Evolutionary conservation across 208 protist species (phyloP), one percentile per base, ranked within the genome.

Genomic region (Wallacemonas sp.): DNA sequence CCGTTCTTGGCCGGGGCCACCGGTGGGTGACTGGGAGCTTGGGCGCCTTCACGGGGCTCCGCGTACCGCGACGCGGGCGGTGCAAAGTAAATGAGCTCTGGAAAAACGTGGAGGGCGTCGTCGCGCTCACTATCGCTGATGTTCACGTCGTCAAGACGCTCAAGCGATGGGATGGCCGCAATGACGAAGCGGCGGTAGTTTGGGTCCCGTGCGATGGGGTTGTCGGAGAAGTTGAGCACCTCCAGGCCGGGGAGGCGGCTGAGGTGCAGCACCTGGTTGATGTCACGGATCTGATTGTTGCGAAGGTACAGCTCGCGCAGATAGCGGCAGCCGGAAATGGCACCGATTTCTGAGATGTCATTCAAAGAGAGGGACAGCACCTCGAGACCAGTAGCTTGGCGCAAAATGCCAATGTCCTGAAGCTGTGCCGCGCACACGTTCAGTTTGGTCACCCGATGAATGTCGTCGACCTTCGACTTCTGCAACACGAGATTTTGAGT

Each of bases 131-230:
- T 65, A 49, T 80, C 76, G 23, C 73, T 75, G 67, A 95, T 83
- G 52, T 88, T 75, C 41, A 87, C 70, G 49, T 95, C 89, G 44
- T 95, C 89, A 20, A 95, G 74, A 3, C 74, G 73, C 70, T 79
- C 72, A 28, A 95, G 73, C 44, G 86, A 79, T 0, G 79, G 78
- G 32, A 95, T 75, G 16, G 89, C 86, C 12, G 89, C 89, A 45
- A 97, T 91, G n/a, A 93, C 81, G 57, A 93, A 96, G 57, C 80
- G 78, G 12, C 91, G 76, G 77, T 97, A 97, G 68, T 95, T 92
- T 4, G 93, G 90, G 64, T 94, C 84, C 18, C 81, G 72, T 25
- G 75, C 79, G 46, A 97, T 89, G 5, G 91, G 91, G 57, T 97
- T 97, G 29, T 97, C 93, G 0, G 77, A 70, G 4, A 96, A 65